These are phyloP conservation scores for Russula brevipes DNA, from an alignment of 768 basidiomycete genomes.

Conservation along the genomic window DNA sequence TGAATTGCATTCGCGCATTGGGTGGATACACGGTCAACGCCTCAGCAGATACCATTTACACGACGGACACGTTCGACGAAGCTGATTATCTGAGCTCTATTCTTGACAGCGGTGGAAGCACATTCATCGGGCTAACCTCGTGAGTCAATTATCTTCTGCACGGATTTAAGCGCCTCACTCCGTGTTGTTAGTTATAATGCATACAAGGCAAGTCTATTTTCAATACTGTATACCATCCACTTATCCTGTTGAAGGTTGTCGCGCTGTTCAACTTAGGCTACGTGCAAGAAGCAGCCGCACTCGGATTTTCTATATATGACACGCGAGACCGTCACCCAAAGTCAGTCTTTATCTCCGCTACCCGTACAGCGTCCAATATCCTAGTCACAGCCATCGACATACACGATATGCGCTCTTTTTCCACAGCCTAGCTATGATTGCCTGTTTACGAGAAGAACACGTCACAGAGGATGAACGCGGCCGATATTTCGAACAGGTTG, in stretches of 20 bases:
- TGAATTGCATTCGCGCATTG: conserved; percentile 60
- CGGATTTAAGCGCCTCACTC: not conserved
- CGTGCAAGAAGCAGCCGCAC: conserved; percentile 49
- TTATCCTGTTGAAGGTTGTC: conserved; percentile 43
- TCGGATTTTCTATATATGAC: conserved; percentile 60
- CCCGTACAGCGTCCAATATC: conserved; percentile 3
- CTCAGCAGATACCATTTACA: conserved; percentile 50
- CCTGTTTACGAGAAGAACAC: conserved; percentile 47
- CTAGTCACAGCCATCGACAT: conserved; percentile 51
- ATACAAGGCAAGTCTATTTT: conserved; percentile 45
- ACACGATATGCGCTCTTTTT: conserved; percentile 65
- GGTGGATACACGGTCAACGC: conserved; percentile 53
- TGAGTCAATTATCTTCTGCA: conserved; percentile 30
- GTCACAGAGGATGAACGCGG: conserved; percentile 34
- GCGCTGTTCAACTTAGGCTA: conserved; percentile 59
- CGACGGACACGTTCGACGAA: conserved; percentile 57
- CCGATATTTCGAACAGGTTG: conserved; percentile 52
- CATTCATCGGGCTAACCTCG: conserved; percentile 56
- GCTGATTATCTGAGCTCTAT: conserved; percentile 45
- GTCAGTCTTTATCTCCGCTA: conserved; percentile 34
- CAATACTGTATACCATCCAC: not conserved
- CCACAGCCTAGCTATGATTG: conserved; percentile 62
- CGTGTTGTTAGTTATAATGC: conserved; percentile 49
- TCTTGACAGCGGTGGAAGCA: conserved; percentile 42
- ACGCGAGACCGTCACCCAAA: conserved; percentile 59